These are phyloP conservation scores for Aureobasidium namibiae DNA, from an alignment of 2,329 filamentous ascomycete genomes.

Conservation along the genomic window DNA sequence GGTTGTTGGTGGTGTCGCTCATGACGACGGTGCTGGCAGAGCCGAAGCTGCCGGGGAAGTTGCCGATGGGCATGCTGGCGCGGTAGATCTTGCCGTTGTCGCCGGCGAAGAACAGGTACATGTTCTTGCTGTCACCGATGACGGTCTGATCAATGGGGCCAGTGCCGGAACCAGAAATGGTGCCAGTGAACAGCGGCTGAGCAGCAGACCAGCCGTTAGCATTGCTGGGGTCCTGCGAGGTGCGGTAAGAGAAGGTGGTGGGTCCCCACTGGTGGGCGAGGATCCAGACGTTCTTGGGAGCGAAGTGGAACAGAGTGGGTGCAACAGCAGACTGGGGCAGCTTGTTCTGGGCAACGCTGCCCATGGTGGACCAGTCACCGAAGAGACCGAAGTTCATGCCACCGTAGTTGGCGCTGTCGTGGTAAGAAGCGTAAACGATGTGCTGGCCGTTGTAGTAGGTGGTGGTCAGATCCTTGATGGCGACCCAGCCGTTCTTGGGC, in stretches of 20 bases:
- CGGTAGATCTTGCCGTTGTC: constrained; percentile 62
- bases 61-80: constrained; percentile 52
- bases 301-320: constrained; percentile 56
- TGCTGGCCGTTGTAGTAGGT: constrained; percentile 50
- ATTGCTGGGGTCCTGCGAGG: constrained; percentile 50
- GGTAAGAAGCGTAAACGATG: constrained; percentile 51
- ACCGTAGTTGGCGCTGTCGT: constrained; percentile 42
- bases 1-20: constrained; percentile 46
- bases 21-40: constrained; percentile 43
- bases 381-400: constrained; percentile 53
- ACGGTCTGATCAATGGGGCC: constrained; percentile 56
- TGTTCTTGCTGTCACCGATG: constrained; percentile 52
- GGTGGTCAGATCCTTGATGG: constrained; percentile 56
- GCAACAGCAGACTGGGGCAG: constrained; percentile 46
- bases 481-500: constrained; percentile 46
- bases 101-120: constrained; percentile 61
- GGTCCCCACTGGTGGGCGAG: constrained; percentile 58
- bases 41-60: constrained; percentile 56
- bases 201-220: constrained; percentile 48
- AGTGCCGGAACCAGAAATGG: constrained; percentile 42
- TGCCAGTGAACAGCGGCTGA: constrained; percentile 50
- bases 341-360: constrained; percentile 42
- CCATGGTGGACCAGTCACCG: constrained; percentile 45
- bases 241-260: constrained; percentile 52
- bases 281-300: constrained; percentile 55